Evolutionary conservation across 129 eudicot genomes (phyloP), one percentile per base, ranked within the genome.

Genomic region (Chrysanthemum seticuspe): DNA sequence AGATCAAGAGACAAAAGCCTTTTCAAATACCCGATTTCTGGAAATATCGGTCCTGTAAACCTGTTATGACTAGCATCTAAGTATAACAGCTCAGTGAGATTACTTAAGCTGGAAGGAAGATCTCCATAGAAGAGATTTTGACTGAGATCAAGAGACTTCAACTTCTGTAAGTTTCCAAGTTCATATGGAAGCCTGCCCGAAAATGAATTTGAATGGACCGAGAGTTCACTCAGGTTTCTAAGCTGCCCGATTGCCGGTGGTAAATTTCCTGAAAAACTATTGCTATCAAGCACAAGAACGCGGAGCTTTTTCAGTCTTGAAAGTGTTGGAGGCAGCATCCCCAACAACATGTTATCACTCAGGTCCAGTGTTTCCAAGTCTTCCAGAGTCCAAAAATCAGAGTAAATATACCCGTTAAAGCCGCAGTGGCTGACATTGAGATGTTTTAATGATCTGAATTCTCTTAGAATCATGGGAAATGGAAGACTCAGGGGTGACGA

Each of bases 391-490:
- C 96, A 93, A 7, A 93, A 68, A 67, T 79, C 83, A 2, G 87
- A 80, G 48, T 78, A 62, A 65, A 90, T 84, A 21, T 18, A 56
- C 14, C 98, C 98, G 12, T 83, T 81, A 15, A 90, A 73, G 6
- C 85, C 83, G 67, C 98, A 93, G 36, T 66, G 76, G 74, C 91
- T 93, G 75, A 93, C 68, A 62, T 87, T 93, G 5, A 93, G 96
- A 63, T 76, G 64, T 78, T 80, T 90, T 76, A 93, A 88, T 19
- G 84, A 78, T 31, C 65, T 87, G 68, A 93, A 83, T 25, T 77
- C 74, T 54, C 70, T 75, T 13, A 93, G 56, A 34, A 73, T 59
- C 10, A 13, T 70, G 2, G 97, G 98, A 71, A 93, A 87, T 12
- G 96, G 96, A 73, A 86, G 83, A 69, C 59, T 65, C 11, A 83